Base-by-base conservation (phyloP, 1,139 yeast genomes). In the Kodamaea plutei region DNA sequence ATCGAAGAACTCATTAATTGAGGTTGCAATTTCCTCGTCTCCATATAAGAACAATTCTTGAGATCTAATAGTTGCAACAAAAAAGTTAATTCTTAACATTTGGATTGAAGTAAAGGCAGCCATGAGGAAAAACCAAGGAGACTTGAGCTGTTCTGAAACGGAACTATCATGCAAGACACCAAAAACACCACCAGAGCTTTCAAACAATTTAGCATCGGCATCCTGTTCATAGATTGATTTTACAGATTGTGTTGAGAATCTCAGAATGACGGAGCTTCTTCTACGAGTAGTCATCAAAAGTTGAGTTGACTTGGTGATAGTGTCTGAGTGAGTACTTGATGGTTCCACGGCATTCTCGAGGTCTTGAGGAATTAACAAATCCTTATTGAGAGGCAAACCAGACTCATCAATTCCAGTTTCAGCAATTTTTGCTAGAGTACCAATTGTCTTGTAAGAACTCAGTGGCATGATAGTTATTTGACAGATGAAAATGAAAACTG, bases 81-180 rank as follows among this genome's bases (percentile, higher is more conserved):
- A 89, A 56, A 83, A 88, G 58, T 89, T 89, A 44, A 88, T 83
- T 52, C 96, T 70, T 32, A 89, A 69, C 95, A 88, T 87, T 56
- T 87, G 94, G 35, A 87, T 72, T 2, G 89, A 74, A 5, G 95
- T 83, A 56, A 87, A 85, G 4, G 76, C 51, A 14, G 85, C 73
- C 83, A 87, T 82, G 34, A 87, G 61, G 30, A 69, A 50, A 53
- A 87, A 89, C 93, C 96, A 87, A 8, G 81, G 79, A 3, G 91
- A 75, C 27, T 57, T 61, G 34, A 88, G 60, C 58, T 89, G 97
- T 29, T 71, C 70, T 8, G 47, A 40, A n/a, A 81, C 71, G 1
- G 81, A 43, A 25, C 63, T 59, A 3, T 80, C 84, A 52, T 89
- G 96, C 54, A 88, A 61, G 5, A 81, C 74, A n/a, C 96, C 96